Evolutionary conservation across 257 asterid species (phyloP).

Genomic region (Euphrasia confusa): DNA sequence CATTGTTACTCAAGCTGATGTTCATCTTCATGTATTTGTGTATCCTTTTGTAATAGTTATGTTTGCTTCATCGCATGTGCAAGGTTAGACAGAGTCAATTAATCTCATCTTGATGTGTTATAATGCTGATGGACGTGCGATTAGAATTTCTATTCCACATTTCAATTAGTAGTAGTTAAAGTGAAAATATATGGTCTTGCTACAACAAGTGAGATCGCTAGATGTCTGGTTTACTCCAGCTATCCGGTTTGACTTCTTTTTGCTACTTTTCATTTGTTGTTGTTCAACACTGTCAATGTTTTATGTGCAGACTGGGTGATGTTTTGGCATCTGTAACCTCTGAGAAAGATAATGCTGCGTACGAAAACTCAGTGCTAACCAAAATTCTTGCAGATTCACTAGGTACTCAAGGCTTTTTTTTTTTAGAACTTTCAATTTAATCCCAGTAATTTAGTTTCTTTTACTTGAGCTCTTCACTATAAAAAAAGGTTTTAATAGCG

Average conservation of each 20-base stretch:
- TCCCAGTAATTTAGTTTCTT: neutral
- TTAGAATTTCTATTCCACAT: constrained; percentile 1
- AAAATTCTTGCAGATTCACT: constrained; percentile 80
- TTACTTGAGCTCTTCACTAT: neutral
- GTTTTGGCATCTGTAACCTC: constrained; percentile 86
- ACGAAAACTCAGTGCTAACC: constrained; percentile 79
- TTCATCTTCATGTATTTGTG: constrained; percentile 6
- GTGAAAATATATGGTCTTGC: constrained; percentile 10
- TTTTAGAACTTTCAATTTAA: neutral
- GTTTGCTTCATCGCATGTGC: constrained; percentile 20
- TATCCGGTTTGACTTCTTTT: constrained; percentile 22
- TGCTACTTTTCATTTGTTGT: constrained; percentile 19
- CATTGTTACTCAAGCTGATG: constrained; percentile 6
- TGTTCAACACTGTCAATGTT: constrained; percentile 22
- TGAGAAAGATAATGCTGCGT: constrained; percentile 69
- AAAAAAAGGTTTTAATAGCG: neutral
- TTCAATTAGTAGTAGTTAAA: constrained; percentile 14
- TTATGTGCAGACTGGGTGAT: constrained; percentile 86
- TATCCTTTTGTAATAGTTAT: constrained; percentile 4
- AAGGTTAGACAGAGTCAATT: constrained; percentile 9
- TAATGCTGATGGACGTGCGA: neutral
- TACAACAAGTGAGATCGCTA: constrained; percentile 5
- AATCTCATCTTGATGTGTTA: constrained; percentile 4
- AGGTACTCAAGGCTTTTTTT: constrained; percentile 42
- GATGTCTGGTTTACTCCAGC: constrained; percentile 13